Percentiles rank a stretch among this genome's conserved stretches.
Conservation (phyloP, 1,139 yeast genomes). For the Scheffersomyces lignicola region DNA sequence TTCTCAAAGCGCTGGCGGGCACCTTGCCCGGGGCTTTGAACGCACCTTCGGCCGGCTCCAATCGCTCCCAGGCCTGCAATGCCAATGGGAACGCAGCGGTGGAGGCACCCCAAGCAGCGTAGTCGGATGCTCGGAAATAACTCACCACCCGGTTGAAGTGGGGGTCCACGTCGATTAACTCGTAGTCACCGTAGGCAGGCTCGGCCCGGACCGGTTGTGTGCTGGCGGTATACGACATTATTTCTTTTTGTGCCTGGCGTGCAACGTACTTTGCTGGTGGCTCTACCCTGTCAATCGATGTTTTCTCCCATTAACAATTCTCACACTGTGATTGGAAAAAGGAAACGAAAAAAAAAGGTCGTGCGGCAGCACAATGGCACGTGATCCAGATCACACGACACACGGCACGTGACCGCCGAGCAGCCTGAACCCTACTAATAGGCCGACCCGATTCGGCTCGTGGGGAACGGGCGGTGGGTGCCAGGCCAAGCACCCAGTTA, state of each 20-base stretch:
- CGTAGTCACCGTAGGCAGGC: constrained; percentile 46
- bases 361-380: too few species aligned
- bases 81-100: constrained; percentile 65
- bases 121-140: constrained; percentile 72
- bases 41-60: constrained; percentile 64
- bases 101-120: constrained; percentile 63
- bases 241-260: neutral
- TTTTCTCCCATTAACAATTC: constrained; percentile 4
- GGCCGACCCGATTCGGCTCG: too few species aligned
- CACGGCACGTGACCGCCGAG: too few species aligned
- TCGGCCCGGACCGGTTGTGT: constrained; percentile 47
- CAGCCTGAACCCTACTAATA: too few species aligned
- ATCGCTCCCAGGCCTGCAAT: constrained; percentile 59
- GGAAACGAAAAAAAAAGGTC: constrained; percentile 1
- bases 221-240: constrained; percentile 43
- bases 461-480: too few species aligned
- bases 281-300: neutral
- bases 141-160: constrained; percentile 69
- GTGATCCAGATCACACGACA: too few species aligned
- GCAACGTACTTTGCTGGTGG: neutral
- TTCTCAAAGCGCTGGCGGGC: constrained; percentile 59
- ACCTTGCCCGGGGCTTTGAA: constrained; percentile 54
- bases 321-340: constrained; percentile 6
- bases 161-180: constrained; percentile 77
- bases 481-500: too few species aligned